Evolutionary conservation across 2,329 filamentous ascomycete species (phyloP).

Genomic region (Verticillium longisporum): DNA sequence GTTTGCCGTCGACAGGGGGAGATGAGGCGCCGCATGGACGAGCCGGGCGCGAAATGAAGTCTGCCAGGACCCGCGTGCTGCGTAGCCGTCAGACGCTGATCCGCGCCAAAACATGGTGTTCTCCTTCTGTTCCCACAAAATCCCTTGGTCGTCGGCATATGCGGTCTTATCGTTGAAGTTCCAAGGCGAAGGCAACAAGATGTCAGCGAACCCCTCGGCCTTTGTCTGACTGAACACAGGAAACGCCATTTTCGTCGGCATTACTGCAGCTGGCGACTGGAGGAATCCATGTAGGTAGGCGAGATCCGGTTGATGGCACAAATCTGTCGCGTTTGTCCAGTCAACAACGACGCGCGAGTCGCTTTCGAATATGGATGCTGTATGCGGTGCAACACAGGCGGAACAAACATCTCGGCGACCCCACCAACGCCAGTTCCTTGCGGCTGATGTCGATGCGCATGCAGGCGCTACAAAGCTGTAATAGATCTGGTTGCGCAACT

Average conservation of each 20-base stretch:
- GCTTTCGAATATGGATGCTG: slow-evolving; percentile 55
- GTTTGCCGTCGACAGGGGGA: slow-evolving; percentile 11
- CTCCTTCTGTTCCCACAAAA: slow-evolving; percentile 48
- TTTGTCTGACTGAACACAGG: slow-evolving; percentile 74
- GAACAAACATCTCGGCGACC: slow-evolving; percentile 58
- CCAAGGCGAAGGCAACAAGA: slow-evolving; percentile 60
- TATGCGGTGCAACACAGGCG: slow-evolving; percentile 56
- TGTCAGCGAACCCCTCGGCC: slow-evolving; percentile 66
- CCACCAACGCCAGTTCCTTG: slow-evolving; percentile 53
- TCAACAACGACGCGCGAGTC: slow-evolving; percentile 58
- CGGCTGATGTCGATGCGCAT: slow-evolving; percentile 57
- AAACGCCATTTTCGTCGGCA: slow-evolving; percentile 56
- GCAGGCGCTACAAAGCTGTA: slow-evolving; percentile 37
- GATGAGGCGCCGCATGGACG: slow-evolving; percentile 46
- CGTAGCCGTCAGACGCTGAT: slow-evolving; percentile 42
- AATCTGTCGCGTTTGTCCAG: slow-evolving; percentile 58
- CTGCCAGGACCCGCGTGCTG: slow-evolving; percentile 45
- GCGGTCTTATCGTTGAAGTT: slow-evolving; percentile 37
- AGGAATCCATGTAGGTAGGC: slow-evolving; percentile 68
- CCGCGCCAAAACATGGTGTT: slow-evolving; percentile 70
- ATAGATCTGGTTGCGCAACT: slow-evolving; percentile 20
- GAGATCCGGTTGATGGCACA: slow-evolving; percentile 73
- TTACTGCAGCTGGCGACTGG: slow-evolving; percentile 54
- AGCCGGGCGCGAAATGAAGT: slow-evolving; percentile 55
- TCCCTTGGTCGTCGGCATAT: slow-evolving; percentile 30